Evolutionary conservation across 2,329 filamentous ascomycete species (phyloP).

Genomic region (Esteya vermicola): DNA sequence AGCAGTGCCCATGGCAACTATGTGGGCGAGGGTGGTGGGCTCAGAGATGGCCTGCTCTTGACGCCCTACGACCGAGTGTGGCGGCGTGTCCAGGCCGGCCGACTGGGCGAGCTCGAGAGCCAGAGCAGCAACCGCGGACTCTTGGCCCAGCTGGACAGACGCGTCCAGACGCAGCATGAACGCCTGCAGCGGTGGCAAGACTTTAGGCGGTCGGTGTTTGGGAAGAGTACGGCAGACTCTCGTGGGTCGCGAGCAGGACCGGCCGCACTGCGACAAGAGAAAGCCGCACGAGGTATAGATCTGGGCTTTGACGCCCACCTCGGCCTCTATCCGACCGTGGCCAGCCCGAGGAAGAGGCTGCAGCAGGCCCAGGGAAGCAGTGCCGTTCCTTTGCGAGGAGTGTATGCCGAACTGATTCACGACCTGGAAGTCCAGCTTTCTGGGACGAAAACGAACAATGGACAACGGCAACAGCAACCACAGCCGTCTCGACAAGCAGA

Average conservation of each 20-base stretch:
- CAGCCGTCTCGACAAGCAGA: too few species aligned
- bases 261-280: conserved; percentile 13
- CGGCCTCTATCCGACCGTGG: conserved; percentile 26
- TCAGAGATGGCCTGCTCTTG: conserved; percentile 49
- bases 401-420: conserved; percentile 29
- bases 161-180: conserved; percentile 51
- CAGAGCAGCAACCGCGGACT: conserved; percentile 28
- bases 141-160: conserved; percentile 55
- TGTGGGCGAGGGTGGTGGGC: too few species aligned
- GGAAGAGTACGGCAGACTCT: conserved; percentile 14
- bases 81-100: conserved; percentile 47
- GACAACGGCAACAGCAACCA: conserved; percentile 13
- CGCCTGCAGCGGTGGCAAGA: conserved; percentile 60
- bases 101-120: conserved; percentile 41
- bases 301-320: conserved; percentile 41
- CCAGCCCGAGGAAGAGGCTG: conserved; percentile 17
- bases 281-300: conserved; percentile 28
- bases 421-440: conserved; percentile 29
- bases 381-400: conserved; percentile 7
- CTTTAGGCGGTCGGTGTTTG: conserved; percentile 40
- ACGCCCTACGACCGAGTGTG: conserved; percentile 58
- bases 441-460: too few species aligned
- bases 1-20: conserved; percentile 43
- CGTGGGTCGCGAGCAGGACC: too few species aligned
- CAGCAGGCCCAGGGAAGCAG: too few species aligned